Evolutionary conservation across 768 basidiomycete genomes (phyloP).

Genomic region (Inosperma sp.): DNA sequence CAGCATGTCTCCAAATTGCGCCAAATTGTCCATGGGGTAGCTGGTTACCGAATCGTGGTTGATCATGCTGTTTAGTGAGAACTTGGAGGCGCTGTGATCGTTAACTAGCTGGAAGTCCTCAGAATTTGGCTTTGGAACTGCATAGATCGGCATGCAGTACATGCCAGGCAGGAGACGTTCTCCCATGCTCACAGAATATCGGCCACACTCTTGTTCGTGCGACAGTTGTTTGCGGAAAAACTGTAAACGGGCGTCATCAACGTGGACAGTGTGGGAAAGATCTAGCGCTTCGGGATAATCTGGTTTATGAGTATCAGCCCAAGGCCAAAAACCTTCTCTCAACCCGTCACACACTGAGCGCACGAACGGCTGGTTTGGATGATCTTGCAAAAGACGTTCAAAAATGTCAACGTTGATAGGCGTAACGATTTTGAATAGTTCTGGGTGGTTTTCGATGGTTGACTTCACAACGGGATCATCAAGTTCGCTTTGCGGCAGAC

Average conservation of each 20-base stretch:
- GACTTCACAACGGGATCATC: slow-evolving; percentile 13
- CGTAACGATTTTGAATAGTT: slow-evolving; percentile 33
- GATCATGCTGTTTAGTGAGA: slow-evolving; percentile 15
- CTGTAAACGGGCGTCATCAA: slow-evolving; percentile 2
- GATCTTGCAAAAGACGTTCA: slow-evolving; percentile 16
- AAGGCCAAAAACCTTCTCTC: slow-evolving; percentile 42
- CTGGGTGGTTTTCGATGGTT: slow-evolving; percentile 25
- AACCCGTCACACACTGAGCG: slow-evolving; percentile 28
- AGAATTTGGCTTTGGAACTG: slow-evolving; percentile 29
- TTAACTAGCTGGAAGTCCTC: slow-evolving; percentile 28
- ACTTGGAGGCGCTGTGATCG: too few relatives aligned
- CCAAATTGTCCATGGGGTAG: slow-evolving; percentile 19
- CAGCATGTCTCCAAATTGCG: slow-evolving; percentile 6
- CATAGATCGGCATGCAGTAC: slow-evolving; percentile 22
- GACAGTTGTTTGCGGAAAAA: slow-evolving; percentile 27
- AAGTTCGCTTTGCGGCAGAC: slow-evolving; percentile 11
- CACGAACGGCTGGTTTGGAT: slow-evolving; percentile 42
- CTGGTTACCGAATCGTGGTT: slow-evolving; percentile 33
- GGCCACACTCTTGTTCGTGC: slow-evolving; percentile 13
- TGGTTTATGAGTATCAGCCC: slow-evolving; percentile 20
- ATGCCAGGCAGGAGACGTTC: too few relatives aligned
- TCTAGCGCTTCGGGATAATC: slow-evolving; percentile 22
- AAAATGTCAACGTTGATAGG: slow-evolving; percentile 19
- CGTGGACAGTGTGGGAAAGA: slow-evolving; percentile 6
- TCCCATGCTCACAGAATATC: slow-evolving; percentile 16